Evolutionary conservation across 2,329 filamentous ascomycete genomes (phyloP).

Genomic region (Pseudocercospora fuligena): DNA sequence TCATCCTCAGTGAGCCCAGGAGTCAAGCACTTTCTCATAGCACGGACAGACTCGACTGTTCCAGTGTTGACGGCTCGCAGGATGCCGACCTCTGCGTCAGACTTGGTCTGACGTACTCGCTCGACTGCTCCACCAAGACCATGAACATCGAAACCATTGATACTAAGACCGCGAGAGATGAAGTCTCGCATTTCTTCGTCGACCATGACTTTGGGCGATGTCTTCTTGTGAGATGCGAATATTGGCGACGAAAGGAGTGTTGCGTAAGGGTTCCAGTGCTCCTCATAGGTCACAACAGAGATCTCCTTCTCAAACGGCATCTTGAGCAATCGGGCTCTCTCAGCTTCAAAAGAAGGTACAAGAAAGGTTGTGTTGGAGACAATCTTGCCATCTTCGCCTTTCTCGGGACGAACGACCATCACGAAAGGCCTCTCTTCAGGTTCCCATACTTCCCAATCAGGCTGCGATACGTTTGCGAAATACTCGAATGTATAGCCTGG

Average conservation of each 20-base stretch:
- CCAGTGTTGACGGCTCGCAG: slow-evolving; percentile 67
- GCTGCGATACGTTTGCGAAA: slow-evolving; percentile 66
- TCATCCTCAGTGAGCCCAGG: slow-evolving; percentile 63
- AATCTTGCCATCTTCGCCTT: slow-evolving; percentile 46
- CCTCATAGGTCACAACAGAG: slow-evolving; percentile 64
- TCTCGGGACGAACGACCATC: slow-evolving; percentile 61
- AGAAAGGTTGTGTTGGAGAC: slow-evolving; percentile 63
- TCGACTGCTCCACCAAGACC: slow-evolving; percentile 62
- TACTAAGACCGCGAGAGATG: slow-evolving; percentile 61
- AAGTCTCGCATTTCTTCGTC: slow-evolving; percentile 70
- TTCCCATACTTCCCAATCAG: slow-evolving; percentile 67
- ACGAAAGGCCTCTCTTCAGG: slow-evolving; percentile 58
- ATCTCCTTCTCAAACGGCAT: slow-evolving; percentile 61
- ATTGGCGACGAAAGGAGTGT: slow-evolving; percentile 50
- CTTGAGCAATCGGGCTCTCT: slow-evolving; percentile 61
- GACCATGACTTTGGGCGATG: slow-evolving; percentile 58
- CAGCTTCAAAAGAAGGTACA: slow-evolving; percentile 65
- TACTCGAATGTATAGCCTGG: slow-evolving; percentile 69
- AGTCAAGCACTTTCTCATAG: slow-evolving; percentile 61
- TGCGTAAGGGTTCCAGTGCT: slow-evolving; percentile 67
- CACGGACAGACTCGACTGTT: slow-evolving; percentile 64
- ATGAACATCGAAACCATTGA: slow-evolving; percentile 60
- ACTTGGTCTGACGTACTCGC: slow-evolving; percentile 64
- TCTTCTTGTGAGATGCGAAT: slow-evolving; percentile 26
- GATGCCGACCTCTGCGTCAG: slow-evolving; percentile 60